Evolutionary conservation across 2,329 filamentous ascomycete genomes (phyloP).

Genomic region (Blastomyces emzantsi): DNA sequence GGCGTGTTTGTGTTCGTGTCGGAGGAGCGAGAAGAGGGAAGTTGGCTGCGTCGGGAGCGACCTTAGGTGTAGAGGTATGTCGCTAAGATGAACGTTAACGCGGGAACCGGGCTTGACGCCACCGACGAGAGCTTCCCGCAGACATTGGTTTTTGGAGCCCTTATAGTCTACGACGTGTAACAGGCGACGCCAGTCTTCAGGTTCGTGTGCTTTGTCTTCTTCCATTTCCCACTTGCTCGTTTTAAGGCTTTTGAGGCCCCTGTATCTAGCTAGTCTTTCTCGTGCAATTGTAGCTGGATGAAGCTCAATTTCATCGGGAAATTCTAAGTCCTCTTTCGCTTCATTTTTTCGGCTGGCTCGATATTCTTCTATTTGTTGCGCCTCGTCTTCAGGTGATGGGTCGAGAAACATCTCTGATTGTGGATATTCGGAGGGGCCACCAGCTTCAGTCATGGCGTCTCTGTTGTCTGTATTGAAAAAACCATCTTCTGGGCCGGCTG

Average conservation of each 20-base stretch:
- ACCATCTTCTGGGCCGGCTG: conserved; percentile 71
- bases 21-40: conserved; percentile 74
- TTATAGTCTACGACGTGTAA: conserved; percentile 87
- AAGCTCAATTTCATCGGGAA: conserved; percentile 94
- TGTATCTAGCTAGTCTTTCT: conserved; percentile 76
- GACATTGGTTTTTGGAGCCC: conserved; percentile 63
- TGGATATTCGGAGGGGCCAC: conserved; percentile 76
- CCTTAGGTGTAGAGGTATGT: conserved; percentile 48
- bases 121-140: conserved; percentile 78
- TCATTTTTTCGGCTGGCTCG: conserved; percentile 69
- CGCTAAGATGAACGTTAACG: conserved; percentile 66
- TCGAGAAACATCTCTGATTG: conserved; percentile 88
- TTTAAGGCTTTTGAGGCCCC: conserved; percentile 83
- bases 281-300: conserved; percentile 77
- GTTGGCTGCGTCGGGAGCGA: conserved; percentile 47
- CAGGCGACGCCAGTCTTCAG: conserved; percentile 78
- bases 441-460: conserved; percentile 58
- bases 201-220: conserved; percentile 78
- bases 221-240: conserved; percentile 82
- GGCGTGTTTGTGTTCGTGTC: conserved; percentile 92
- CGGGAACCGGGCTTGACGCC: conserved; percentile 76
- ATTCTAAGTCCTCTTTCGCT: conserved; percentile 83
- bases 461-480: conserved; percentile 47
- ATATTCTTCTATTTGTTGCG: conserved; percentile 71
- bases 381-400: conserved; percentile 70